Evolutionary conservation across 1,284 basidiomycete species (phyloP).

Genomic region (Coniferiporia sulphurascens): DNA sequence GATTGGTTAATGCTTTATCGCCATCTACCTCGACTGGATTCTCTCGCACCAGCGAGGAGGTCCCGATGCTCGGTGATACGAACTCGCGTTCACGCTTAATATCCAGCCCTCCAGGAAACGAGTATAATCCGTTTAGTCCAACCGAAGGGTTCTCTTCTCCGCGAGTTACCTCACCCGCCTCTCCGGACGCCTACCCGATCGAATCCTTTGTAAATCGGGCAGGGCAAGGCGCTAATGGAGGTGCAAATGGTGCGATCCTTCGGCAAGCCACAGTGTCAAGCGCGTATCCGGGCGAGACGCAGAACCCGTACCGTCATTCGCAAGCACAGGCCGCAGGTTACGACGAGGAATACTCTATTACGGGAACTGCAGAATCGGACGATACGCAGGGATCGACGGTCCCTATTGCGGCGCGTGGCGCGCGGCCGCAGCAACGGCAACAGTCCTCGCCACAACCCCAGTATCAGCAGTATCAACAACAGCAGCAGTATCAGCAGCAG

Average conservation of each 20-base stretch:
- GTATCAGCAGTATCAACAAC: slow-evolving; percentile 24
- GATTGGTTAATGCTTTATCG: slow-evolving; percentile 33
- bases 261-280: slow-evolving; percentile 35
- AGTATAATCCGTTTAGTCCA: slow-evolving; percentile 29
- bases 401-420: slow-evolving; percentile 12
- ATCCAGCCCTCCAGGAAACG: slow-evolving; percentile 43
- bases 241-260: slow-evolving; percentile 33
- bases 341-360: slow-evolving; percentile 31
- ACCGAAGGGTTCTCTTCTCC: slow-evolving; percentile 20
- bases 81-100: slow-evolving; percentile 57
- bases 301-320: slow-evolving; percentile 44
- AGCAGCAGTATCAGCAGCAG: slow-evolving; percentile 38
- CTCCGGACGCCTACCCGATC: slow-evolving; percentile 26
- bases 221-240: slow-evolving; percentile 26
- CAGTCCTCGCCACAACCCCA: slow-evolving; percentile 20
- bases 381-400: slow-evolving; percentile 5
- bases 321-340: slow-evolving; percentile 34
- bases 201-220: slow-evolving; percentile 41
- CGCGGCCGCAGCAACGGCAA: slow-evolving; percentile 22
- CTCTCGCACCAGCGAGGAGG: slow-evolving; percentile 64
- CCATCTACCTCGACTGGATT: slow-evolving; percentile 53
- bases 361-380: slow-evolving; percentile 12
- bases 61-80: slow-evolving; percentile 51
- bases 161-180: slow-evolving; percentile 9
- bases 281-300: slow-evolving; percentile 46